A percentile compares a stretch with the other conserved stretches of the same genome.
Evolutionary conservation across 176 grass and related monocot species (phyloP).

Genomic region (Dactylis glomerata): DNA sequence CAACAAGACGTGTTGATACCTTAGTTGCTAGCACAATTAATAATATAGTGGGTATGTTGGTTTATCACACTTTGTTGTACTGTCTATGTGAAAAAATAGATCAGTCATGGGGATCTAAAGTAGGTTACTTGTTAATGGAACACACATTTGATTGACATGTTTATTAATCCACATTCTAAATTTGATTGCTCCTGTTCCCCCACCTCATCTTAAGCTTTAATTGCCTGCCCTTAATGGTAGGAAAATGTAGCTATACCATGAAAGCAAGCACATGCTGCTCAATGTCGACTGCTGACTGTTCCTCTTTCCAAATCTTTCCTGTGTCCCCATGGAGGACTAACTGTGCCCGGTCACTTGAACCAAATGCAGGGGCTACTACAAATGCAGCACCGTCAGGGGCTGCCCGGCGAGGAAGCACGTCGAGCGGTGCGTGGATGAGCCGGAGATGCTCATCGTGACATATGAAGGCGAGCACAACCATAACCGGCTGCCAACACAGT

Average conservation of each 20-base stretch:
- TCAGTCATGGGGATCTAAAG: constrained; percentile 26
- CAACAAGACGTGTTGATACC: constrained; percentile 14
- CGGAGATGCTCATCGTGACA: constrained; percentile 73
- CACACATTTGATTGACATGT: constrained; percentile 30
- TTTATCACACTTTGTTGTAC: neutral
- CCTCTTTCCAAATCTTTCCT: neutral
- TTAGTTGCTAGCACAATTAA: constrained; percentile 37
- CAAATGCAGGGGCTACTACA: constrained; percentile 86
- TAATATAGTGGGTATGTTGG: constrained; percentile 31
- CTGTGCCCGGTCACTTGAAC: neutral
- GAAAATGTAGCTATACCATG: constrained; percentile 55
- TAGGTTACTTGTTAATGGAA: constrained; percentile 32
- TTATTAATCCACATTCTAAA: constrained; percentile 30
- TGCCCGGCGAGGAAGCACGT: constrained; percentile 86
- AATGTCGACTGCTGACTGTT: constrained; percentile 22
- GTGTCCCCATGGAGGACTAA: neutral
- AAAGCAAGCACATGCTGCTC: constrained; percentile 44
- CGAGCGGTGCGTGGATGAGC: constrained; percentile 75
- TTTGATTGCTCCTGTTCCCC: constrained; percentile 37
- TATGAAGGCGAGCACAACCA: constrained; percentile 90
- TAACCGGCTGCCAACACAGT: constrained; percentile 34
- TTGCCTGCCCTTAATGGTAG: constrained; percentile 28
- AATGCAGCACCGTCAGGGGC: constrained; percentile 84
- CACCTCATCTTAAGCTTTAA: constrained; percentile 38
- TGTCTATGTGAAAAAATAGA: constrained; percentile 23